Conservation (phyloP, 768 basidiomycete genomes). For the Phlebiopsis flavidoalba region DNA sequence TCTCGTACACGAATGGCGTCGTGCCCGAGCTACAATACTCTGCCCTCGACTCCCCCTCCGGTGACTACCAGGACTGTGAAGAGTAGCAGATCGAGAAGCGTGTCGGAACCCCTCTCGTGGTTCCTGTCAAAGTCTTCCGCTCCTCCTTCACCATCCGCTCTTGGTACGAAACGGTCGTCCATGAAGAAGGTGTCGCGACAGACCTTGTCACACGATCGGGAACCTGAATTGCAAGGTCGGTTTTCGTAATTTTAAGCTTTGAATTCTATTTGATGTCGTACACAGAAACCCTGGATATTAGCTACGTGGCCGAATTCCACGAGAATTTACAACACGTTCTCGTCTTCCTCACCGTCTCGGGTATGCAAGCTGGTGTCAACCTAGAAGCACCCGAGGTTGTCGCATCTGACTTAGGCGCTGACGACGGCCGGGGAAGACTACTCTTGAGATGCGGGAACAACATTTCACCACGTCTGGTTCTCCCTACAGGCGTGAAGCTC, state of each 20-base stretch:
- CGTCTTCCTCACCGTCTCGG: slow-evolving; percentile 61
- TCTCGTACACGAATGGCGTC: slow-evolving; percentile 1
- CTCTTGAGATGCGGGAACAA: slow-evolving; percentile 56
- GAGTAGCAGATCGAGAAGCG: slow-evolving; percentile 27
- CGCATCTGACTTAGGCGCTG: slow-evolving; percentile 29
- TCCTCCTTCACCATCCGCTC: slow-evolving; percentile 9
- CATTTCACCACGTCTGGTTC: slow-evolving; percentile 38
- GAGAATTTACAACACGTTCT: slow-evolving; percentile 79
- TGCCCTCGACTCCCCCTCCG: neutral
- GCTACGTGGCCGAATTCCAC: slow-evolving; percentile 73
- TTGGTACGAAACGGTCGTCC: slow-evolving; percentile 14
- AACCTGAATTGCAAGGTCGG: slow-evolving; percentile 22
- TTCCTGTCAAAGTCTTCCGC: slow-evolving; percentile 20
- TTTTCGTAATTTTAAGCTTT: neutral
- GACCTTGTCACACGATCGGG: slow-evolving; percentile 23
- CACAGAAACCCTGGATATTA: slow-evolving; percentile 31
- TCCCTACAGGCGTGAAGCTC: slow-evolving; percentile 51
- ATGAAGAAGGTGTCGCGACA: slow-evolving; percentile 18
- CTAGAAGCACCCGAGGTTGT: slow-evolving; percentile 66
- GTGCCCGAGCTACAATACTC: neutral
- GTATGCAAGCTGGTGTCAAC: slow-evolving; percentile 42
- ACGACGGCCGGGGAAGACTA: slow-evolving; percentile 45
- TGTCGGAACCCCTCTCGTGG: slow-evolving; percentile 32
- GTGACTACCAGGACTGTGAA: slow-evolving; percentile 3
- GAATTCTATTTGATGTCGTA: neutral